These are phyloP conservation scores for Diaporthe destruens DNA, from an alignment of 2,329 filamentous ascomycete species.

Conservation along the genomic window DNA sequence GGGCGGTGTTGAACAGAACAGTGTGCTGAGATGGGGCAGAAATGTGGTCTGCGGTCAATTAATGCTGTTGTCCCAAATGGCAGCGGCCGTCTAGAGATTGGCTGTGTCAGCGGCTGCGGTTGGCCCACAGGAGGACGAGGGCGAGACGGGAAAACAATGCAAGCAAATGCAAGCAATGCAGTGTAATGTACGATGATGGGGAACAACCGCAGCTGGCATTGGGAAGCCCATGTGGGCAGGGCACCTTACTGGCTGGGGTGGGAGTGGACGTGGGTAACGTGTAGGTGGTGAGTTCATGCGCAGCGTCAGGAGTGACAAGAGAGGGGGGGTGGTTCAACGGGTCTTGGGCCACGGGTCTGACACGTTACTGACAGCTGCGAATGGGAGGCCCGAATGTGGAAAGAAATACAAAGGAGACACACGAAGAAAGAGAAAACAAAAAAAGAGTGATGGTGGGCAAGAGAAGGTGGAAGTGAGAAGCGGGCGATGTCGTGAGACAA, in stretches of 20 bases:
- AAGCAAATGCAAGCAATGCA: constrained; percentile 41
- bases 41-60: constrained; percentile 32
- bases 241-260: constrained; percentile 38
- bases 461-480: constrained; percentile 15
- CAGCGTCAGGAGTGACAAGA: constrained; percentile 36
- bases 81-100: constrained; percentile 41
- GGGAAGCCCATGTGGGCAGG: constrained; percentile 30
- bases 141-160: constrained; percentile 34
- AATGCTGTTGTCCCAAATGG: constrained; percentile 35
- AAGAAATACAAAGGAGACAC: constrained; percentile 35
- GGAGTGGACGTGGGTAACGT: constrained; percentile 21
- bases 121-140: constrained; percentile 34
- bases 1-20: constrained; percentile 1
- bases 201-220: constrained; percentile 34
- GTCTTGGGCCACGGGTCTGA: constrained; percentile 11
- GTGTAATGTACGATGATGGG: constrained; percentile 40
- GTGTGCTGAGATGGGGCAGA: constrained; percentile 24
- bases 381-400: constrained; percentile 9
- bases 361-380: constrained; percentile 33
- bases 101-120: constrained; percentile 41
- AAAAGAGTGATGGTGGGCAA: constrained; percentile 14
- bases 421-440: constrained; percentile 30
- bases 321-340: neutral
- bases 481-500: constrained; percentile 34
- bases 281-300: constrained; percentile 36